A percentile compares a stretch with the other conserved stretches of the same genome.
Conservation (phyloP, 306 rosid species). For the Cicer cuneatum region DNA sequence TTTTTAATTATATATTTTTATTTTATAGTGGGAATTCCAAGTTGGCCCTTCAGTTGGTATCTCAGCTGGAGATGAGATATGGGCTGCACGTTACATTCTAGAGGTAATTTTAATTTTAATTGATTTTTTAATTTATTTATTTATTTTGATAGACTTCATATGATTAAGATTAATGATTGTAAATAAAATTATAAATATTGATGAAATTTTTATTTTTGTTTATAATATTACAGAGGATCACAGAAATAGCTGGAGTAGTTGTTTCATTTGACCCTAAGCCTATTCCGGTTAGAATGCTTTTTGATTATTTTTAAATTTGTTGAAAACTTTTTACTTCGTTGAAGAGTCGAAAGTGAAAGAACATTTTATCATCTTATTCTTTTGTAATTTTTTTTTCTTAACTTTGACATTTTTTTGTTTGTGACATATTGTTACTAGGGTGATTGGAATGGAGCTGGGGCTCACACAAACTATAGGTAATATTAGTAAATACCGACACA, state of each 20-base stretch:
- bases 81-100: slow-evolving; percentile 67
- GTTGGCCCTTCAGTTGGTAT: slow-evolving; percentile 64
- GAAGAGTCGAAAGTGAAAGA: not conserved
- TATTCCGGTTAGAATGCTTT: slow-evolving; percentile 45
- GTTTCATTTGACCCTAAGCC: slow-evolving; percentile 71
- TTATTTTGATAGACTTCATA: not conserved
- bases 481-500: not conserved
- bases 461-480: slow-evolving; percentile 68
- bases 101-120: slow-evolving; percentile 48
- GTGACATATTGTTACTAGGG: slow-evolving; percentile 40
- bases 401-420: slow-evolving; percentile 10
- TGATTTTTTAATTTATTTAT: not conserved
- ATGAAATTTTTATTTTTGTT: slow-evolving; percentile 10
- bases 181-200: slow-evolving; percentile 18
- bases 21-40: slow-evolving; percentile 67
- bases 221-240: slow-evolving; percentile 50
- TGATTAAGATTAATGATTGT: slow-evolving; percentile 20
- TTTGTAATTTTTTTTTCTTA: not conserved
- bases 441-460: slow-evolving; percentile 77
- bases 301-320: not conserved
- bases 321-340: not conserved
- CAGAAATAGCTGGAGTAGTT: slow-evolving; percentile 63
- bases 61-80: slow-evolving; percentile 64
- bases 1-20: not conserved
- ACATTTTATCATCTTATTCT: not conserved